These are phyloP conservation scores for Paramecium sexaurelia DNA, from an alignment of 73 alveolate genomes.

Conservation along the genomic window DNA sequence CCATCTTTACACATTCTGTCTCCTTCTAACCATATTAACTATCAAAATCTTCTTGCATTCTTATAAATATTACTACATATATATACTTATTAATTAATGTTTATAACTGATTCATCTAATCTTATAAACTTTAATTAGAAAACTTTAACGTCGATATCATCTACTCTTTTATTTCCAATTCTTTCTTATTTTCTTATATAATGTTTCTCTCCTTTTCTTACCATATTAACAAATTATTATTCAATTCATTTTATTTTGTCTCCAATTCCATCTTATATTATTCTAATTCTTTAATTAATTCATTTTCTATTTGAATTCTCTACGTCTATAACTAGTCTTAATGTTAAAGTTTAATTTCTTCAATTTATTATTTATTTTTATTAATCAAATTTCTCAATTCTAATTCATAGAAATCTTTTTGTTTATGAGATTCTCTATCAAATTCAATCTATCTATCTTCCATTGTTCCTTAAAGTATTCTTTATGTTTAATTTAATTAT, in stretches of 20 bases:
- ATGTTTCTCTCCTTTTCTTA: neutral
- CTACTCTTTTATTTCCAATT: slow-evolving; percentile 16
- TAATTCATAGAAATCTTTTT: neutral
- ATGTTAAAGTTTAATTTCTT: neutral
- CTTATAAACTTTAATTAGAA: neutral
- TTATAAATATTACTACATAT: neutral
- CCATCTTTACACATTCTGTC: neutral
- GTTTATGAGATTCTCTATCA: slow-evolving; percentile 10
- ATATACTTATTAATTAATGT: slow-evolving; percentile 5
- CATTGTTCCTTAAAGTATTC: neutral
- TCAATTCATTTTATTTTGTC: slow-evolving; percentile 18
- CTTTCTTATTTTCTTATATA: neutral
- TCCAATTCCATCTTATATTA: neutral
- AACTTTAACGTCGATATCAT: neutral
- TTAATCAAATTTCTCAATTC: neutral
- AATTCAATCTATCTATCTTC: slow-evolving; percentile 26
- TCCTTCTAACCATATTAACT: neutral
- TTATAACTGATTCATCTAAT: slow-evolving; percentile 36
- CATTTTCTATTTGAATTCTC: neutral
- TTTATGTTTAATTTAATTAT: neutral
- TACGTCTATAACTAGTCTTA: neutral
- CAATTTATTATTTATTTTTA: slow-evolving; percentile 11
- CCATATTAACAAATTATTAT: neutral
- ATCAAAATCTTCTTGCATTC: slow-evolving; percentile 35
- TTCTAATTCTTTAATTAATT: slow-evolving; percentile 11